Percentiles rank a stretch among this genome's conserved stretches.
Evolutionary conservation across 331 rosid genomes (phyloP).

Genomic region (Acacia concinna): DNA sequence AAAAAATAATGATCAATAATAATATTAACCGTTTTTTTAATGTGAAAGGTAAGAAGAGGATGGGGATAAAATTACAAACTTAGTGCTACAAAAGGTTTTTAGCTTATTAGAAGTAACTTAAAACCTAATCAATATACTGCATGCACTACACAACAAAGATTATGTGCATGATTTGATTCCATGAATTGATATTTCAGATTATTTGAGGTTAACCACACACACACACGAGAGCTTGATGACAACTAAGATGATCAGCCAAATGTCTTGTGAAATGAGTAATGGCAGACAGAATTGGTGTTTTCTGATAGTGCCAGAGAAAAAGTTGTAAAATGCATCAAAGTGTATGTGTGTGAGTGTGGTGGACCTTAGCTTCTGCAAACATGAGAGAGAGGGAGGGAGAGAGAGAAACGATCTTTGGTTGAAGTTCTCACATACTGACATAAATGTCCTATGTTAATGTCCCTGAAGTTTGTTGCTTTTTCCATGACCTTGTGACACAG

Average conservation of each 20-base stretch:
- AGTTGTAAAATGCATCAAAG: slow-evolving; percentile 30
- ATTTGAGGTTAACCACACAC: slow-evolving; percentile 11
- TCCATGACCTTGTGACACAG: background rate
- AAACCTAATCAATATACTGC: too few relatives aligned
- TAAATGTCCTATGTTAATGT: background rate
- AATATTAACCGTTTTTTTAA: too few relatives aligned
- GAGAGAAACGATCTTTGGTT: background rate
- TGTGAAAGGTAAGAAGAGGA: too few relatives aligned
- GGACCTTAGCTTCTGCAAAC: slow-evolving; percentile 22
- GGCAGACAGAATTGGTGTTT: slow-evolving; percentile 26
- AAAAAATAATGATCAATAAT: too few relatives aligned
- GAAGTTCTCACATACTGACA: background rate
- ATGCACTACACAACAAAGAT: slow-evolving; percentile 13
- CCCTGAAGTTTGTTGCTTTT: background rate
- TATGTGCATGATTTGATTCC: background rate
- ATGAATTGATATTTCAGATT: background rate
- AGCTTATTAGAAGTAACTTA: too few relatives aligned
- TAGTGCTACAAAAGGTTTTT: too few relatives aligned
- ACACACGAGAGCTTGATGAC: slow-evolving; percentile 29
- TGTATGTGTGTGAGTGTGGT: slow-evolving; percentile 19
- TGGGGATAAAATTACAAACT: too few relatives aligned
- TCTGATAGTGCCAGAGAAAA: slow-evolving; percentile 16
- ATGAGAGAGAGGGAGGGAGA: background rate
- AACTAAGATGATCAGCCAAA: slow-evolving; percentile 8
- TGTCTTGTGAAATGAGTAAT: background rate